Conservation (phyloP, 2,329 filamentous ascomycete species). For the Chaetomium globosum region DNA sequence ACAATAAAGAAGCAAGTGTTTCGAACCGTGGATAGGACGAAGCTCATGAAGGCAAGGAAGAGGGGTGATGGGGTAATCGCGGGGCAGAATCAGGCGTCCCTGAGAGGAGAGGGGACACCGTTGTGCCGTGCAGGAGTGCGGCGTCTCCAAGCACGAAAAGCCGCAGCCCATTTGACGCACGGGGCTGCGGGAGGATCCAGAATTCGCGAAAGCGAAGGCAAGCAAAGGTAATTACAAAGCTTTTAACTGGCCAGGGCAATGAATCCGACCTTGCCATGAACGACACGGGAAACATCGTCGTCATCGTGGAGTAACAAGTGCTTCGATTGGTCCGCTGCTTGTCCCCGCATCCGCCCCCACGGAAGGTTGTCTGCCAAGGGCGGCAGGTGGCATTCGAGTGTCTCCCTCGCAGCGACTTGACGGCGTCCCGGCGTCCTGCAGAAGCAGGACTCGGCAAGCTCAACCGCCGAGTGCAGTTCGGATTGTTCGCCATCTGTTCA, state of each 20-base stretch:
- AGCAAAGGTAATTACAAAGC: slow-evolving; percentile 10
- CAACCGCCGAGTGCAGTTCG: no score
- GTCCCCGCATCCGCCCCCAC: background rate
- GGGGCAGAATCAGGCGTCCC: background rate
- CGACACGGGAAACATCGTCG: background rate
- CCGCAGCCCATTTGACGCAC: background rate
- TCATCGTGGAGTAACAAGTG: slow-evolving; percentile 14
- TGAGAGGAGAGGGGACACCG: background rate
- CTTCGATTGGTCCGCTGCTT: background rate
- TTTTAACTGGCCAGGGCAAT: background rate
- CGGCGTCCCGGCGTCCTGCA: background rate
- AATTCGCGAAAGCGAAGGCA: background rate
- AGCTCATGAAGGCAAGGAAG: slow-evolving; percentile 18
- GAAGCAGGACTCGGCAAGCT: no score
- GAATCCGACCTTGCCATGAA: background rate
- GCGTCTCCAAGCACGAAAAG: background rate
- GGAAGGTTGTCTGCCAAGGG: background rate
- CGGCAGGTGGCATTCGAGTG: background rate
- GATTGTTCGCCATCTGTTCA: background rate
- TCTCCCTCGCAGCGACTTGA: background rate
- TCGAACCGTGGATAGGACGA: background rate
- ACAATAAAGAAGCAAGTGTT: background rate
- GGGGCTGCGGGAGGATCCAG: background rate
- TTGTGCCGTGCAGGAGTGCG: background rate
- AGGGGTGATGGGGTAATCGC: slow-evolving; percentile 15